Percentiles rank a stretch among this genome's conserved stretches.
These are phyloP conservation scores for Canna indica DNA, from an alignment of 176 grass and related monocot species.

Conservation along the genomic window DNA sequence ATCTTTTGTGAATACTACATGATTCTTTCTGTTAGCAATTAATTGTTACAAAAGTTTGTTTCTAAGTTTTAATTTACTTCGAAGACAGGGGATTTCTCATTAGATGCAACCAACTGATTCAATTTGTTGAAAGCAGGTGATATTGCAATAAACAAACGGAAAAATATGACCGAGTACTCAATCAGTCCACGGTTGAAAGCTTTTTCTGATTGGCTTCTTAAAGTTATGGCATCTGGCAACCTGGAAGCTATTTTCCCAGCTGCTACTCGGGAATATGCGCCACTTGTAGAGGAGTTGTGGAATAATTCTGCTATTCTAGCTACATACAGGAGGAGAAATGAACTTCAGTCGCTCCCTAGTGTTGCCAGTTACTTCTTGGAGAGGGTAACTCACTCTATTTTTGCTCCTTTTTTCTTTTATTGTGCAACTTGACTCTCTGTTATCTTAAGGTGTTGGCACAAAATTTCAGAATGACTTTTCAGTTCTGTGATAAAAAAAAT, in stretches of 20 bases:
- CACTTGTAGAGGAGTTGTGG: conserved; percentile 92
- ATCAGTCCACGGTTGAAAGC: conserved; percentile 55
- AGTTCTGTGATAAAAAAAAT: not conserved
- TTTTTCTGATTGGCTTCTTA: conserved; percentile 91
- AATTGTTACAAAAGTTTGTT: not conserved
- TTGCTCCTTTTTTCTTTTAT: not conserved
- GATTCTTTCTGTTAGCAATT: not conserved
- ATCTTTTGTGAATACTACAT: too few relatives aligned
- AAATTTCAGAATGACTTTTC: not conserved
- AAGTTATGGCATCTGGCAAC: conserved; percentile 79
- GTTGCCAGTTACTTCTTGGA: conserved; percentile 82
- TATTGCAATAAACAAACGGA: conserved; percentile 21
- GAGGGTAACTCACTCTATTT: conserved; percentile 43
- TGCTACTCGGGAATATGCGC: conserved; percentile 39
- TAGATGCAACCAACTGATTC: not conserved
- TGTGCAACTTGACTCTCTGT: not conserved
- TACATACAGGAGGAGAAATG: conserved; percentile 58
- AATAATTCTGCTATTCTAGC: conserved; percentile 92
- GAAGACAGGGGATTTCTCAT: not conserved
- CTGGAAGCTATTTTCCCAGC: conserved; percentile 84
- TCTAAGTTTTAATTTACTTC: not conserved
- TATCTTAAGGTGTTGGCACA: not conserved
- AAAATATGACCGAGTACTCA: conserved; percentile 43
- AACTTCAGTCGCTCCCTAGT: conserved; percentile 50
- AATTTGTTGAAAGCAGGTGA: conserved; percentile 20